A percentile compares a stretch with the other conserved stretches of the same genome.
Conservation (phyloP, 495 filamentous ascomycete species). For the Aspergillus asperescens region DNA sequence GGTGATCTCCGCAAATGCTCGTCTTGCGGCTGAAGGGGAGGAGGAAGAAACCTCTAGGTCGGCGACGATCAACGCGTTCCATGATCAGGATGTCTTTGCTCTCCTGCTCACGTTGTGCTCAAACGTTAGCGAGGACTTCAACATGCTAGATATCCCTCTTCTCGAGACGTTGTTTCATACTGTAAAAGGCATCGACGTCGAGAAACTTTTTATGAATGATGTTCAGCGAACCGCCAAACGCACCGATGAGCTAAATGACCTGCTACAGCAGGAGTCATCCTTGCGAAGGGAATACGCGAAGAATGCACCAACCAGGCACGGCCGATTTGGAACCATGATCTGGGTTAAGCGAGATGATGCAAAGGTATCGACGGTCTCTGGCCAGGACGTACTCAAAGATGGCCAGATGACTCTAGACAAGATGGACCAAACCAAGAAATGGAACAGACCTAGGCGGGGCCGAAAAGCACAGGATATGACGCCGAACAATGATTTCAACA, state of each 20-base stretch:
- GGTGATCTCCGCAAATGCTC: constrained; percentile 66
- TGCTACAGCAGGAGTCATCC: constrained; percentile 74
- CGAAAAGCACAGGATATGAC: constrained; percentile 59
- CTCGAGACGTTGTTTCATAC: constrained; percentile 90
- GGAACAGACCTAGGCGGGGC: constrained; percentile 67
- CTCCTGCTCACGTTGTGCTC: constrained; percentile 80
- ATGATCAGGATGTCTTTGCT: constrained; percentile 83
- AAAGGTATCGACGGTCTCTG: constrained; percentile 77
- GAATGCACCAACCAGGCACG: constrained; percentile 81
- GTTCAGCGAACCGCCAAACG: constrained; percentile 58
- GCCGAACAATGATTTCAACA: constrained; percentile 67
- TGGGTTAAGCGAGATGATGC: constrained; percentile 87
- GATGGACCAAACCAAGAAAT: constrained; percentile 90
- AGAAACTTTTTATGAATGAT: constrained; percentile 81
- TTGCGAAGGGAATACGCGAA: constrained; percentile 73
- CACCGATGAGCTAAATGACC: constrained; percentile 63
- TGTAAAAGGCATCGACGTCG: constrained; percentile 81
- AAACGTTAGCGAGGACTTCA: constrained; percentile 89
- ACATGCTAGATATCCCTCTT: constrained; percentile 74
- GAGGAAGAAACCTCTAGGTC: constrained; percentile 87
- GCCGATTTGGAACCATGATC: constrained; percentile 93
- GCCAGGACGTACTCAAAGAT: constrained; percentile 75
- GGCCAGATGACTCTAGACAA: constrained; percentile 67
- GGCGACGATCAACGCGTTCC: constrained; percentile 79
- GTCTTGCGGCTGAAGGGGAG: constrained; percentile 59